phyloP scores from a whole-genome alignment of 1,284 basidiomycete species.

The Cutaneotrichosporon sp. region DNA sequence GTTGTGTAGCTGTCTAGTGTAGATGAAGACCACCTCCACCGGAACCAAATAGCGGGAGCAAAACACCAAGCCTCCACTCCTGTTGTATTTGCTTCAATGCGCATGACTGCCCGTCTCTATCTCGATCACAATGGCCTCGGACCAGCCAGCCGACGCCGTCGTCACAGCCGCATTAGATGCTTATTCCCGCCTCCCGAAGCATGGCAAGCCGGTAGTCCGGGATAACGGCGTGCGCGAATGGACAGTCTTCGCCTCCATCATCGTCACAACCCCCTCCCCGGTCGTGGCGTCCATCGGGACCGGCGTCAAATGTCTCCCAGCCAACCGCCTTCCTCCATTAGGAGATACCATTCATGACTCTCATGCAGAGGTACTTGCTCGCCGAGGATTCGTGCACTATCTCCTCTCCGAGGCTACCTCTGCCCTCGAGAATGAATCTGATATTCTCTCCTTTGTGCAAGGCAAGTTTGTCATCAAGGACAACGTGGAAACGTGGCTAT shows the following conservation, averaged over 20 bases:
- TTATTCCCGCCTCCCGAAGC: conserved; percentile 42
- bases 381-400: conserved; percentile 78
- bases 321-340: conserved; percentile 60
- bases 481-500: conserved; percentile 64
- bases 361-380: conserved; percentile 85
- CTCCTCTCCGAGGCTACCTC: conserved; percentile 65
- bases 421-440: conserved; percentile 37
- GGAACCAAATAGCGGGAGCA: conserved; percentile 1
- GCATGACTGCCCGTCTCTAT: neutral
- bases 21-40: neutral
- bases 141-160: conserved; percentile 15
- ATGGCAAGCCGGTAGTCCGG: conserved; percentile 47
- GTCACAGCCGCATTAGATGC: conserved; percentile 11
- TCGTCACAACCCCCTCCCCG: conserved; percentile 18
- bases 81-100: too few relatives aligned
- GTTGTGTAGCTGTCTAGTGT: neutral
- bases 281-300: conserved; percentile 69
- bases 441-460: conserved; percentile 56
- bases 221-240: conserved; percentile 51
- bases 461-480: conserved; percentile 22
- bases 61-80: neutral
- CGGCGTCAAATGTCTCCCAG: conserved; percentile 83
- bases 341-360: conserved; percentile 85
- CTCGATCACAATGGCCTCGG: neutral
- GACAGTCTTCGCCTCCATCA: conserved; percentile 53